Conservation (phyloP, 306 rosid genomes). For the Trichosanthes cucumerina region DNA sequence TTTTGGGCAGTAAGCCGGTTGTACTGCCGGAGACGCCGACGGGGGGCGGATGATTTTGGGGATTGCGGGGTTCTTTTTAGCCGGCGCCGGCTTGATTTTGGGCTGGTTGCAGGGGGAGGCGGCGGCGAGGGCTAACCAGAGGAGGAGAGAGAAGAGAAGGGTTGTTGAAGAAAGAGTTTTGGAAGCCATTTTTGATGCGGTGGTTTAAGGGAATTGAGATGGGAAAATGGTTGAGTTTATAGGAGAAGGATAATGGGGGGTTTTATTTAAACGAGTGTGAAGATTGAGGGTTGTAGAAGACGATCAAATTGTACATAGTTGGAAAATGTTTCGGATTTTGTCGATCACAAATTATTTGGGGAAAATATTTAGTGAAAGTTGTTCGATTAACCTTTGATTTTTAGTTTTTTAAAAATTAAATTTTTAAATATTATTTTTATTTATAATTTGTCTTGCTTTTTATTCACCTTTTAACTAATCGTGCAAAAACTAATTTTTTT, state of each 20-base stretch:
- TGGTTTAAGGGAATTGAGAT: background rate
- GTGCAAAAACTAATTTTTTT: too few species aligned
- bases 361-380: too few species aligned
- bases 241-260: background rate
- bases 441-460: too few species aligned
- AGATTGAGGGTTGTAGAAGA: background rate
- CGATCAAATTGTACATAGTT: background rate
- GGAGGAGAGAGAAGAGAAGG: slow-evolving; percentile 37
- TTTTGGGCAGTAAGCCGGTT: slow-evolving; percentile 29
- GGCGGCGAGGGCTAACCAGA: slow-evolving; percentile 29
- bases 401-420: too few species aligned
- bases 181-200: slow-evolving; percentile 21
- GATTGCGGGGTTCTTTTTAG: background rate
- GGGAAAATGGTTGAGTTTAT: background rate
- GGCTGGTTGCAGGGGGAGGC: slow-evolving; percentile 27
- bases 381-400: too few species aligned
- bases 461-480: too few species aligned
- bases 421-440: too few species aligned
- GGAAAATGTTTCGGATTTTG: background rate
- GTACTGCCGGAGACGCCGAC: background rate
- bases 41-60: slow-evolving; percentile 5
- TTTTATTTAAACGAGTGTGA: background rate
- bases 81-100: slow-evolving; percentile 8
- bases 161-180: slow-evolving; percentile 34
- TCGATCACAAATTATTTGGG: background rate